phyloP scores from a whole-genome alignment of 257 asterid species.

The Euphrasia confusa region DNA sequence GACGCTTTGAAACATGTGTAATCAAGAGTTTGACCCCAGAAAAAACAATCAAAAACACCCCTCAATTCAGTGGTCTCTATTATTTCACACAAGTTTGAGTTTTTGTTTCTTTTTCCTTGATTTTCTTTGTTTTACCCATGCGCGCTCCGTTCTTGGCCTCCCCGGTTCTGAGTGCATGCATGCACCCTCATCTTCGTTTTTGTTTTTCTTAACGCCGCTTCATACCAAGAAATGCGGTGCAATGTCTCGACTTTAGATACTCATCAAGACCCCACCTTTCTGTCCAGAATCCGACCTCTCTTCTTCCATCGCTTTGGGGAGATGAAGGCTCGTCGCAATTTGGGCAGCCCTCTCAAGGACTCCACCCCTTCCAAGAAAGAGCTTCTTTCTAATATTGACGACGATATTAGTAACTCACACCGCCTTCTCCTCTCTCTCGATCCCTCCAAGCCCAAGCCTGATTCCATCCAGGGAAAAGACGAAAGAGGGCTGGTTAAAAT shows the following conservation, averaged over 20 bases:
- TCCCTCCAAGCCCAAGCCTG: neutral
- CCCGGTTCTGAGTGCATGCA: constrained; percentile 4
- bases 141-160: neutral
- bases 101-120: neutral
- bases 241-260: constrained; percentile 25
- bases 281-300: constrained; percentile 28
- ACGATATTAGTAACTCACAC: constrained; percentile 11
- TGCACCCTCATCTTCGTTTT: neutral
- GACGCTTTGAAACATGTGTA: no score
- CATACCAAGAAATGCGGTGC: constrained; percentile 29
- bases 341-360: constrained; percentile 19
- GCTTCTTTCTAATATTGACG: constrained; percentile 27
- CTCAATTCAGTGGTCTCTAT: neutral
- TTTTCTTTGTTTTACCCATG: neutral
- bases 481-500: neutral
- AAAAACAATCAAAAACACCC: neutral
- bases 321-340: constrained; percentile 20
- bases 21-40: constrained; percentile 12
- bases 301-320: constrained; percentile 32
- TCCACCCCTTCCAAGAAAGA: constrained; percentile 38
- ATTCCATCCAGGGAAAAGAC: neutral
- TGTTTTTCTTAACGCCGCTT: no score
- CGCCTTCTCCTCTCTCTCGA: neutral
- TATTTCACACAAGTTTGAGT: neutral
- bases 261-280: constrained; percentile 21